Conservation (phyloP, 805 yeast genomes). For the Lipomyces starkeyi region DNA sequence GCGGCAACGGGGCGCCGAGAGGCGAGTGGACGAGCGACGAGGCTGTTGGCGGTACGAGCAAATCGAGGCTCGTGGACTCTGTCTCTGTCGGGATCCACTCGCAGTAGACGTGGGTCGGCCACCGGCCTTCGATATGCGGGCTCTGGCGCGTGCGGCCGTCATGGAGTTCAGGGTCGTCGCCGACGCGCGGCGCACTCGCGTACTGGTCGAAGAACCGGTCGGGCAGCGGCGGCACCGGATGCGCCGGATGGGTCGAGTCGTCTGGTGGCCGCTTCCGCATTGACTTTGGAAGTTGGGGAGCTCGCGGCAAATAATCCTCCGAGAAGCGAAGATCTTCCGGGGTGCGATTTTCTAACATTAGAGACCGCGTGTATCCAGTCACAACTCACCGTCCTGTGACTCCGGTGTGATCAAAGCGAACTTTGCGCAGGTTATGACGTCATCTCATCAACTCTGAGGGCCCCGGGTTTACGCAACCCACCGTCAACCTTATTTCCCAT, state of each 20-base stretch:
- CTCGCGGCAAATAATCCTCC: too few species aligned
- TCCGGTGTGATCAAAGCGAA: too few species aligned
- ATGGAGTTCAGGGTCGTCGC: constrained; percentile 33
- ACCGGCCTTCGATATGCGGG: constrained; percentile 27
- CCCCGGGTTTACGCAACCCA: background rate
- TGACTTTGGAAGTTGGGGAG: background rate
- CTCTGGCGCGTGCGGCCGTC: constrained; percentile 28
- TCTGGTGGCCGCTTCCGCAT: background rate
- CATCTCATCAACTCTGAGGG: too few species aligned
- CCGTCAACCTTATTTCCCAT: background rate
- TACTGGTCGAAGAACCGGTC: constrained; percentile 30
- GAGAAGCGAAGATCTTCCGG: too few species aligned
- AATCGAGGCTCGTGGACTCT: constrained; percentile 11
- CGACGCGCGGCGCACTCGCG: constrained; percentile 29
- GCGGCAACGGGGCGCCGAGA: constrained; percentile 27
- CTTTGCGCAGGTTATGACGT: too few species aligned
- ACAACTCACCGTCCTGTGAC: too few species aligned
- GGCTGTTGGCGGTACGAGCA: constrained; percentile 16
- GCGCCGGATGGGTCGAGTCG: background rate
- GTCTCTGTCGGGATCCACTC: constrained; percentile 28
- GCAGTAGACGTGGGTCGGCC: constrained; percentile 36
- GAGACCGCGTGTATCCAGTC: too few species aligned
- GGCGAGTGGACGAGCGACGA: constrained; percentile 29
- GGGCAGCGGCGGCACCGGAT: constrained; percentile 30
- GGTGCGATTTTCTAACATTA: too few species aligned